phyloP scores from a whole-genome alignment of 2,329 filamentous ascomycete genomes.

The Monilinia fructicola region DNA sequence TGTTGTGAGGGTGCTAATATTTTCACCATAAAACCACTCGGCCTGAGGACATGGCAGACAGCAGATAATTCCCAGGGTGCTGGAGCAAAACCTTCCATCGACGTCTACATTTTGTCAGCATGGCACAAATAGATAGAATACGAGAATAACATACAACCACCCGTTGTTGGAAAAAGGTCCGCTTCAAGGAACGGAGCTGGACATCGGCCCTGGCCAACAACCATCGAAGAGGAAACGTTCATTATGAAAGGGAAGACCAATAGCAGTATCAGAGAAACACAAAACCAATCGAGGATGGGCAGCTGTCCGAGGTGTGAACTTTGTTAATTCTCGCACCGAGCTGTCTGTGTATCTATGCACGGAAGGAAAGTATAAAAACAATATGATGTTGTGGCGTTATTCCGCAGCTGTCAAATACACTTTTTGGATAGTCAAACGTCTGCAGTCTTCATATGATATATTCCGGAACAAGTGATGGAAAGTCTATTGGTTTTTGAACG shows the following conservation, averaged over 20 bases:
- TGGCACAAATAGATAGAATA: neutral
- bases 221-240: slow-evolving; percentile 25
- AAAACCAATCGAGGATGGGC: slow-evolving; percentile 13
- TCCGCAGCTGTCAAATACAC: slow-evolving; percentile 2
- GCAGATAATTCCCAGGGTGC: slow-evolving; percentile 58
- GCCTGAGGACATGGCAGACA: slow-evolving; percentile 89
- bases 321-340: neutral
- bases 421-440: slow-evolving; percentile 6
- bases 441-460: slow-evolving; percentile 8
- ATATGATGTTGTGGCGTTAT: slow-evolving; percentile 9
- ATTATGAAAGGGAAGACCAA: slow-evolving; percentile 18
- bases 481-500: slow-evolving; percentile 24
- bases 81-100: slow-evolving; percentile 57
- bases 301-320: slow-evolving; percentile 12
- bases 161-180: slow-evolving; percentile 55
- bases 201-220: slow-evolving; percentile 47
- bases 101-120: slow-evolving; percentile 44
- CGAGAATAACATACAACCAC: slow-evolving; percentile 61
- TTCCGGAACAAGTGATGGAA: slow-evolving; percentile 9
- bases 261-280: neutral
- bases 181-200: slow-evolving; percentile 68
- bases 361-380: slow-evolving; percentile 7
- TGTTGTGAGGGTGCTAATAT: slow-evolving; percentile 58
- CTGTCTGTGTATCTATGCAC: neutral
- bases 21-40: slow-evolving; percentile 68